Conservation (phyloP, 441 rosid species). For the Rhodomyrtus psidioides region DNA sequence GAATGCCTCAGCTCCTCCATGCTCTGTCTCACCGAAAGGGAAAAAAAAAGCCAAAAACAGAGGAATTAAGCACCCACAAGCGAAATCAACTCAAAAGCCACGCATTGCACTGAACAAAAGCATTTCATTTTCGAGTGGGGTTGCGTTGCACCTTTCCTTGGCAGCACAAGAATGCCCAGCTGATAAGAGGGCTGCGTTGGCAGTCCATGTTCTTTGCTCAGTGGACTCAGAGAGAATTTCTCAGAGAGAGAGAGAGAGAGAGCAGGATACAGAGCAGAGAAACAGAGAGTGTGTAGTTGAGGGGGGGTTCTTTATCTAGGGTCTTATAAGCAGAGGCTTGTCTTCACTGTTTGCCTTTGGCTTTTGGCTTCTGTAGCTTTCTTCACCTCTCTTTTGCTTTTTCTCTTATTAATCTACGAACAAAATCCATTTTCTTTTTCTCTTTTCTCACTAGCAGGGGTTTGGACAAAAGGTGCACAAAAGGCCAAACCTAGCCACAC, state of each 20-base stretch:
- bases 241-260: neutral
- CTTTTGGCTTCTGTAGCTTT: slow-evolving; percentile 12
- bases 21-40: slow-evolving; percentile 31
- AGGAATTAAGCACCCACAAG: neutral
- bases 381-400: neutral
- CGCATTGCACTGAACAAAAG: neutral
- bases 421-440: neutral
- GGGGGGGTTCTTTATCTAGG: neutral
- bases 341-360: neutral
- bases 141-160: slow-evolving; percentile 59
- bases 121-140: neutral
- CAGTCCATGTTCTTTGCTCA: slow-evolving; percentile 43
- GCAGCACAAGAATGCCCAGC: slow-evolving; percentile 39
- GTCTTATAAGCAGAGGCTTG: slow-evolving; percentile 17
- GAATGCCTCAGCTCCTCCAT: slow-evolving; percentile 59
- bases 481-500: slow-evolving; percentile 19
- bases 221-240: neutral
- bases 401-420: neutral
- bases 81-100: neutral
- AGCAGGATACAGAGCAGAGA: neutral
- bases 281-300: neutral
- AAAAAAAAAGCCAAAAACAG: neutral
- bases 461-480: slow-evolving; percentile 27
- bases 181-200: slow-evolving; percentile 40
- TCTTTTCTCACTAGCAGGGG: neutral